Percentiles rank a stretch among this genome's conserved stretches.
Conservation (phyloP, 106 monocot species). For the Allium fistulosum region DNA sequence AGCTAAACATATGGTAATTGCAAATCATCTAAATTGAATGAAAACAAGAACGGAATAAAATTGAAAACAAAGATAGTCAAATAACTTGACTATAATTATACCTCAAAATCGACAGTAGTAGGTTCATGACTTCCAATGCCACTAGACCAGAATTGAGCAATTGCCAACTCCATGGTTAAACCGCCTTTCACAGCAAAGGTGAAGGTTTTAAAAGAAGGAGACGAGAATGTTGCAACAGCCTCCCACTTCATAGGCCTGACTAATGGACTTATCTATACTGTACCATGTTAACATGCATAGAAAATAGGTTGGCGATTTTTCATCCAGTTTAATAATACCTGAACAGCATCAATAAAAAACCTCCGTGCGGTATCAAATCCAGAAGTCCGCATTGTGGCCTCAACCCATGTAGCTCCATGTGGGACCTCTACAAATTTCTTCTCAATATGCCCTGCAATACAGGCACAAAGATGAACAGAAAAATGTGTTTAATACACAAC, state of each 20-base stretch:
- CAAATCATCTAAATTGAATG: too few relatives aligned
- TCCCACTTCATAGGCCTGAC: slow-evolving; percentile 86
- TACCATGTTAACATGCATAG: slow-evolving; percentile 16
- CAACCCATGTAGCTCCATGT: slow-evolving; percentile 83
- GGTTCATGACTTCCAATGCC: slow-evolving; percentile 89
- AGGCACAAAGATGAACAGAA: neutral
- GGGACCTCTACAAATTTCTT: slow-evolving; percentile 88
- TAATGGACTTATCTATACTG: slow-evolving; percentile 66
- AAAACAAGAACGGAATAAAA: too few relatives aligned
- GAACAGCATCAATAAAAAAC: slow-evolving; percentile 75
- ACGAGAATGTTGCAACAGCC: slow-evolving; percentile 63
- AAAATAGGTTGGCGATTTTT: neutral
- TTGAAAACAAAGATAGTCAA: too few relatives aligned
- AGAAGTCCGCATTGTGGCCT: slow-evolving; percentile 73
- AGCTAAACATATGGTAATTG: too few relatives aligned
- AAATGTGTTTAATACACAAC: too few relatives aligned
- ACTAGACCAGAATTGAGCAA: slow-evolving; percentile 97
- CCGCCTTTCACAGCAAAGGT: slow-evolving; percentile 75
- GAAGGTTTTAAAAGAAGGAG: slow-evolving; percentile 77
- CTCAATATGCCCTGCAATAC: slow-evolving; percentile 56
- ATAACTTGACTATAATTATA: slow-evolving; percentile 2
- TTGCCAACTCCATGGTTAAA: slow-evolving; percentile 65
- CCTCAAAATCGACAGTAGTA: slow-evolving; percentile 83
- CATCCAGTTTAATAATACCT: slow-evolving; percentile 33
- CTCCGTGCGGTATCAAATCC: slow-evolving; percentile 81